Evolutionary conservation across 768 basidiomycete species (phyloP), one percentile per base, ranked within the genome.

Genomic region (Phanerochaete sordida): DNA sequence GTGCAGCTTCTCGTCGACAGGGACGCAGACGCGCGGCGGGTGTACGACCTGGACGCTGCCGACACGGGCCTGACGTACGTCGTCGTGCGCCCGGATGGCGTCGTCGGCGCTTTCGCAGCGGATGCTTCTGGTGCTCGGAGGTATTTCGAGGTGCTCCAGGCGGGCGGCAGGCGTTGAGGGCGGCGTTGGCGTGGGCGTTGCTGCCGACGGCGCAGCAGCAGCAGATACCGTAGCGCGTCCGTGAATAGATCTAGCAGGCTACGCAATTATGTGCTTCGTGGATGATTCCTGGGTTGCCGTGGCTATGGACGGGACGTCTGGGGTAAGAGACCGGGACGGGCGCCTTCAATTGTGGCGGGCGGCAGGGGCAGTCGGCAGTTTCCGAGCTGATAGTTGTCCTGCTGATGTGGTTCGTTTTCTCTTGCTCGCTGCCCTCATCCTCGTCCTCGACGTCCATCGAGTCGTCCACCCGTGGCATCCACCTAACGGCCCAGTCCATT

Each of bases 371-470:
- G 26, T 21, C 61, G 61, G 61, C 61, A 59, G 28, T 12, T 21
- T 26, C 61, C 61, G 61, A 43, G 50, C 45, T 48, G 50, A 50
- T 59, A 59, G 61, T 61, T 54, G 60, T 62, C 27, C 31, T 54
- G 61, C 31, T 50, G 48, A 56, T 51, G 60, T 62, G 60, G 61
- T 62, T 60, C 48, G 53, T 52, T 51, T 66, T 59, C 51, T 49
- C 48, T 67, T 66, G 66, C 68, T 66, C 66, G 58, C 66, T 66
- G 68, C 69, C 67, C 70, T 68, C 68, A 65, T 63, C 66, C 62
- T 61, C 67, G 63, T 66, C 60, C 57, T 64, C 58, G 46, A 37
- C 56, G 59, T 56, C 52, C 44, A 23, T 64, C 52, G 45, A 28
- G 49, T 50, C 57, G 55, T 62, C 56, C 46, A 58, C 56, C 57